Conservation (phyloP, 805 yeast species). For the Soucietia sequanensis region DNA sequence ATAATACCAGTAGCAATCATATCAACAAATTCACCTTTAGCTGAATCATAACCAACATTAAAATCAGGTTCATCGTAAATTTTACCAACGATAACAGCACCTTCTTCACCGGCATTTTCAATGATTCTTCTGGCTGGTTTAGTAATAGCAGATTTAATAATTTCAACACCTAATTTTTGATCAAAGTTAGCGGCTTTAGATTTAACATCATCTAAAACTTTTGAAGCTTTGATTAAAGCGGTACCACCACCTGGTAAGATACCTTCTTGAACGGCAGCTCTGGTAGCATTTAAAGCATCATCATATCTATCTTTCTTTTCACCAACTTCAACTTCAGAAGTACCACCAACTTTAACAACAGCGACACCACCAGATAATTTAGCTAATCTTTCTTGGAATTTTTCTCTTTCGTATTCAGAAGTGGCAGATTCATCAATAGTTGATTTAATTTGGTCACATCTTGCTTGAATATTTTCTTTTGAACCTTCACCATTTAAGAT, state of each 20-base stretch:
- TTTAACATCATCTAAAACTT: constrained; percentile 65
- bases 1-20: constrained; percentile 97
- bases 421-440: constrained; percentile 72
- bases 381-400: constrained; percentile 95
- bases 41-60: constrained; percentile 87
- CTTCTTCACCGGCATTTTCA: constrained; percentile 97
- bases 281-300: constrained; percentile 97
- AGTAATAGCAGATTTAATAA: constrained; percentile 87
- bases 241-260: constrained; percentile 99
- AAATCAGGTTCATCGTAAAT: constrained; percentile 67
- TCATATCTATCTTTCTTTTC: constrained; percentile 99
- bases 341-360: constrained; percentile 94
- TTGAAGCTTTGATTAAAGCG: constrained; percentile 90
- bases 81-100: constrained; percentile 94
- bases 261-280: constrained; percentile 99
- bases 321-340: constrained; percentile 96
- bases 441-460: constrained; percentile 92
- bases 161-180: constrained; percentile 93
- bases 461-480: constrained; percentile 72
- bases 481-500: constrained; percentile 89
- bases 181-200: constrained; percentile 78
- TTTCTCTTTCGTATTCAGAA: constrained; percentile 91
- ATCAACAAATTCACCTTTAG: constrained; percentile 91
- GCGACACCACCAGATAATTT: constrained; percentile 98
- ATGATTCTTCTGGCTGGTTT: constrained; percentile 95